A percentile compares a stretch with the other conserved stretches of the same genome.
These are phyloP conservation scores for Daldinia eschscholtzii DNA, from an alignment of 2,329 filamentous ascomycete species.

Conservation along the genomic window DNA sequence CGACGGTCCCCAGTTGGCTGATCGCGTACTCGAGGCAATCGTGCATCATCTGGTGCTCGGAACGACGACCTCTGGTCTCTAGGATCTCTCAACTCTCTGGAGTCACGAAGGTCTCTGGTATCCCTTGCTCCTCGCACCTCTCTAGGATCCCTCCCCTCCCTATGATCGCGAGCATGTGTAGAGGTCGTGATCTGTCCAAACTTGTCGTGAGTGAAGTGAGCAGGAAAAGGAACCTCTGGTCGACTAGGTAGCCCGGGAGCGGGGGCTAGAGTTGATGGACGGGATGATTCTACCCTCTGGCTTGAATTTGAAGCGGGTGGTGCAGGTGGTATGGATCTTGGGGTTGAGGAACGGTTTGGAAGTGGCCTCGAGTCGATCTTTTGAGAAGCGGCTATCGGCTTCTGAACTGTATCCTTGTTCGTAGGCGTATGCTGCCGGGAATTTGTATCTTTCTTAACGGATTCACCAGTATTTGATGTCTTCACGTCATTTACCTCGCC, in stretches of 20 bases:
- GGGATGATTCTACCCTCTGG: constrained; percentile 52
- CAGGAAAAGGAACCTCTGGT: constrained; percentile 68
- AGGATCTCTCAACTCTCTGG: constrained; percentile 48
- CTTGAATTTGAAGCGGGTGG: constrained; percentile 39
- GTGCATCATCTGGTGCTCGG: constrained; percentile 57
- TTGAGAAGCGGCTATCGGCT: constrained; percentile 33
- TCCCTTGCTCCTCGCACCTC: constrained; percentile 53
- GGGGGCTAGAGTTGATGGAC: constrained; percentile 49
- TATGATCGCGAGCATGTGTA: constrained; percentile 50
- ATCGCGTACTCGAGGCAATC: constrained; percentile 59
- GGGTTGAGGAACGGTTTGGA: constrained; percentile 46
- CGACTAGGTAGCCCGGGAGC: constrained; percentile 64
- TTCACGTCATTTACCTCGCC: constrained; percentile 77
- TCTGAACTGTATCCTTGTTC: constrained; percentile 42
- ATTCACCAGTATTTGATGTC: constrained; percentile 32
- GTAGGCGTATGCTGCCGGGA: constrained; percentile 30
- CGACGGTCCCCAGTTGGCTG: constrained; percentile 58
- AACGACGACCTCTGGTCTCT: constrained; percentile 57
- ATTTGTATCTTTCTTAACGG: constrained; percentile 42
- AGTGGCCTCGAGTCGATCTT: constrained; percentile 47
- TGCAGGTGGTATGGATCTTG: constrained; percentile 38
- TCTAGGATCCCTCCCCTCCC: constrained; percentile 53
- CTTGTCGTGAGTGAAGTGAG: constrained; percentile 61
- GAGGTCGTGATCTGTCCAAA: constrained; percentile 57
- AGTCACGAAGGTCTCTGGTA: constrained; percentile 55